Percentiles rank a stretch among this genome's conserved stretches.
Evolutionary conservation across 352 stramenopile species (phyloP).

Genomic region (Pythium dissimile): DNA sequence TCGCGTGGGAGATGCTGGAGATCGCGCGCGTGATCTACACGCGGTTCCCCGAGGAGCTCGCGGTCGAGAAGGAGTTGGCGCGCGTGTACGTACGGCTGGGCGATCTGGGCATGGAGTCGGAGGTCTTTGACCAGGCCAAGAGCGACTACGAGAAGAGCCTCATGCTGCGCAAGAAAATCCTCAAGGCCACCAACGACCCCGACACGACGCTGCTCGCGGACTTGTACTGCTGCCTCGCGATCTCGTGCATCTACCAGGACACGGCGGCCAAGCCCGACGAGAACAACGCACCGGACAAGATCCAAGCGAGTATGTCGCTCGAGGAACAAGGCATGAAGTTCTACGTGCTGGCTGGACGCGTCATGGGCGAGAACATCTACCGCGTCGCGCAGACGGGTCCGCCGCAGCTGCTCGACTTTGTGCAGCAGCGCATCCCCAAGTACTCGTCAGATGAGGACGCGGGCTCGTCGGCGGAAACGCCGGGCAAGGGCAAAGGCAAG

Average conservation of each 20-base stretch:
- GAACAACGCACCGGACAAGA: slow-evolving; percentile 14
- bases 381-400: slow-evolving; percentile 42
- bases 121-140: slow-evolving; percentile 73
- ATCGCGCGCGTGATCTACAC: slow-evolving; percentile 80
- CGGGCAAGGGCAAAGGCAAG: slow-evolving; percentile 67
- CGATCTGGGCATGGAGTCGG: slow-evolving; percentile 78
- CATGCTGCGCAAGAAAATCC: slow-evolving; percentile 64
- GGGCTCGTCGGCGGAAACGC: neutral
- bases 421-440: slow-evolving; percentile 42
- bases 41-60: slow-evolving; percentile 58
- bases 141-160: slow-evolving; percentile 79
- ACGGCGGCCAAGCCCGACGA: slow-evolving; percentile 27
- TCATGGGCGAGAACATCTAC: slow-evolving; percentile 83
- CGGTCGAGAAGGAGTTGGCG: slow-evolving; percentile 73
- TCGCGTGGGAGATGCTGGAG: slow-evolving; percentile 87
- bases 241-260: slow-evolving; percentile 83
- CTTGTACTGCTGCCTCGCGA: slow-evolving; percentile 80
- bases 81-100: slow-evolving; percentile 78
- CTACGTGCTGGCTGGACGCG: slow-evolving; percentile 74
- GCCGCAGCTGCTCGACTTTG: slow-evolving; percentile 47
- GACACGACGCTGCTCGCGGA: slow-evolving; percentile 81
- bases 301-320: slow-evolving; percentile 23
- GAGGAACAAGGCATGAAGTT: slow-evolving; percentile 69
- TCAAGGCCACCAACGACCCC: slow-evolving; percentile 51
- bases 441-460: slow-evolving; percentile 32